These are phyloP conservation scores for Pisolithus albus DNA, from an alignment of 768 basidiomycete genomes.

Conservation along the genomic window DNA sequence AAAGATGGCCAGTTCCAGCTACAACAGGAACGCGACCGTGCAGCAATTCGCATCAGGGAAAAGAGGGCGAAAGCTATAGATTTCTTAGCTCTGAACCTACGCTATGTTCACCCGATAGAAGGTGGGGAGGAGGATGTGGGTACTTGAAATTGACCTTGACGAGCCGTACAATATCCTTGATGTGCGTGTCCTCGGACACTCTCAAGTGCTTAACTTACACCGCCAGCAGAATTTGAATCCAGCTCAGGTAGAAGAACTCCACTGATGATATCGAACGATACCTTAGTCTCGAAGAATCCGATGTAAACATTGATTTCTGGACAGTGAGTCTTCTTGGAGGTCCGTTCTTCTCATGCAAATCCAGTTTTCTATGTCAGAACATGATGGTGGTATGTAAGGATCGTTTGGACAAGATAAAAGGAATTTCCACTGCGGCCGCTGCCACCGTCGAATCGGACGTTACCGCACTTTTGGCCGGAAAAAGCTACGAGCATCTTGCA, in stretches of 20 bases:
- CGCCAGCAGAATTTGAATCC: slow-evolving; percentile 66
- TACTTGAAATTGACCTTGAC: slow-evolving; percentile 94
- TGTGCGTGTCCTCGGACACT: slow-evolving; percentile 39
- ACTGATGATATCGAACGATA: slow-evolving; percentile 93
- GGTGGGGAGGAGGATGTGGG: slow-evolving; percentile 81
- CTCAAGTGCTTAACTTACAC: not conserved
- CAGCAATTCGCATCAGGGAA: slow-evolving; percentile 91
- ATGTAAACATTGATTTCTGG: slow-evolving; percentile 95
- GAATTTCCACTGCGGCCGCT: slow-evolving; percentile 62
- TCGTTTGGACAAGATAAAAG: slow-evolving; percentile 69
- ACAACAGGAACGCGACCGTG: slow-evolving; percentile 85
- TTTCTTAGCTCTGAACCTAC: slow-evolving; percentile 91
- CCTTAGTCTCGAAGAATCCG: slow-evolving; percentile 74
- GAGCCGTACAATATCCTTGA: slow-evolving; percentile 98
- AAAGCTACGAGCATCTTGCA: slow-evolving; percentile 78
- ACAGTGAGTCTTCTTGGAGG: slow-evolving; percentile 48
- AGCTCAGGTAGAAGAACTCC: slow-evolving; percentile 86
- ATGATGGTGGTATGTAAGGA: slow-evolving; percentile 98
- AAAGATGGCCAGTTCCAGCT: slow-evolving; percentile 97
- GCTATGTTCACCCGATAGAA: slow-evolving; percentile 75
- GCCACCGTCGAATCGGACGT: slow-evolving; percentile 85
- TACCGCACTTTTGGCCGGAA: slow-evolving; percentile 70
- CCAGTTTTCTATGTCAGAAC: slow-evolving; percentile 44
- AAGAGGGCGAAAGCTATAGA: slow-evolving; percentile 98
- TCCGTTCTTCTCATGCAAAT: not conserved